phyloP scores from a whole-genome alignment of 192 early-diverging fungal genomes.

The Irineochytrium annulatum region DNA sequence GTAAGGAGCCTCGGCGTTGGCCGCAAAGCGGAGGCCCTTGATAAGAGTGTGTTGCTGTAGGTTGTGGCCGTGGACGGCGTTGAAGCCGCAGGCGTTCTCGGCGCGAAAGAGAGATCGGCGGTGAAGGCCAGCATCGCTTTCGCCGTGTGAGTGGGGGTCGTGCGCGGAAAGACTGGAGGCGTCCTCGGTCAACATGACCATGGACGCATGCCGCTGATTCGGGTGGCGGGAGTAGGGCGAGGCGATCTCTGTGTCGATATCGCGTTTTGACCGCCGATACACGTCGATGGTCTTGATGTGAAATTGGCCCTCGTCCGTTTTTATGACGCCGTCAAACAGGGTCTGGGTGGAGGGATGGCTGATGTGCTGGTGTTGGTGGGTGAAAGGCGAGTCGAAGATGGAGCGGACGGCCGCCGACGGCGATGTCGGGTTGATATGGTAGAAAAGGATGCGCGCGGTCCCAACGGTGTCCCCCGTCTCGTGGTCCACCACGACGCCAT shows the following conservation, averaged over 20 bases:
- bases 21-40: no score
- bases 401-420: no score
- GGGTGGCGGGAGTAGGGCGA: constrained; percentile 18
- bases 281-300: background rate
- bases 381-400: background rate
- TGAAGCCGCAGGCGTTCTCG: no score
- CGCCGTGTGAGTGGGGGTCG: constrained; percentile 5
- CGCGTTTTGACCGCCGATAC: background rate
- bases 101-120: no score
- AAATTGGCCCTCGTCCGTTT: background rate
- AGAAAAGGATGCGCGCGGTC: no score
- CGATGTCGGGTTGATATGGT: no score
- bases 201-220: constrained; percentile 13
- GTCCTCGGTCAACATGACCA: constrained; percentile 33
- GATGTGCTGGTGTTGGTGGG: background rate
- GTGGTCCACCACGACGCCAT: background rate
- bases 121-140: no score
- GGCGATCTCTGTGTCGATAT: constrained; percentile 29
- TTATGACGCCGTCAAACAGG: background rate
- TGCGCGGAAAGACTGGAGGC: background rate
- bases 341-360: background rate
- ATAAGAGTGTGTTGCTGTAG: no score
- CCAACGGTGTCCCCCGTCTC: background rate
- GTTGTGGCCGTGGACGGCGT: no score
- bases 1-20: no score